Base-by-base conservation (phyloP, 2,329 filamentous ascomycete species). In the Capronia americana region DNA sequence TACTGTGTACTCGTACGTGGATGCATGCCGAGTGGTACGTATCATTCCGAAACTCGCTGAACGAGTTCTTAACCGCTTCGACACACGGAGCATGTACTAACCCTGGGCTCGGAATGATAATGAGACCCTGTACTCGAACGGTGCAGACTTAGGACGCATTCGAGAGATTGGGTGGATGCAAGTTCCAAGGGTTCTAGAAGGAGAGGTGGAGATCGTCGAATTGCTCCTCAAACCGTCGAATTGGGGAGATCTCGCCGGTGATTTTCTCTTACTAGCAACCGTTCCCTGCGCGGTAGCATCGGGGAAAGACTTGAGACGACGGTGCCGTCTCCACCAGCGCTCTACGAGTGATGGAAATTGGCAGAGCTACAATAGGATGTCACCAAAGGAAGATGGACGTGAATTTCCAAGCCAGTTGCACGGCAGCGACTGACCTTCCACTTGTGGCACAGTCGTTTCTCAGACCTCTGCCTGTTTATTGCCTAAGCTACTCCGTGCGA, bases 201-300 rank as follows among this genome's bases (percentile, higher is more conserved):
- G 53, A 34, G 17, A 34, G 28, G 26, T 28, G 28, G 53, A 34
- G 28, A 28, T 30, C 11, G 53, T 11, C 48, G 14, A 34, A 55
- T 26, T 26, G 53, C 53, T 34, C 26, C 53, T 20, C 23, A 30
- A 30, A 55, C 8, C 10, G 28, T 32, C 24, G 14, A 11, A 34
- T n/a, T 17, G 17, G 28, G 53, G 17, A 55, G n/a, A 28, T 55
- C 24, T 28, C 53, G 53, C 53, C 53, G 28, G 53, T 34, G 53
- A 11, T 24, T 28, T 23, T 20, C 14, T n/a, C 17, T n/a, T 17
- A n/a, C n/a, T n/a, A 44, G 38, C 38, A n/a, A n/a, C 38, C 38
- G 17, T 20, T n/a, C 38, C 6, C 6, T 44, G 38, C 17, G 14
- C 6, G 38, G 38, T 44, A n/a, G 38, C 38, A 44, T 44, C 38